A percentile compares a stretch with the other conserved stretches of the same genome.
Evolutionary conservation across 805 yeast genomes (phyloP).

Genomic region (Spencermartinsiella europaea): DNA sequence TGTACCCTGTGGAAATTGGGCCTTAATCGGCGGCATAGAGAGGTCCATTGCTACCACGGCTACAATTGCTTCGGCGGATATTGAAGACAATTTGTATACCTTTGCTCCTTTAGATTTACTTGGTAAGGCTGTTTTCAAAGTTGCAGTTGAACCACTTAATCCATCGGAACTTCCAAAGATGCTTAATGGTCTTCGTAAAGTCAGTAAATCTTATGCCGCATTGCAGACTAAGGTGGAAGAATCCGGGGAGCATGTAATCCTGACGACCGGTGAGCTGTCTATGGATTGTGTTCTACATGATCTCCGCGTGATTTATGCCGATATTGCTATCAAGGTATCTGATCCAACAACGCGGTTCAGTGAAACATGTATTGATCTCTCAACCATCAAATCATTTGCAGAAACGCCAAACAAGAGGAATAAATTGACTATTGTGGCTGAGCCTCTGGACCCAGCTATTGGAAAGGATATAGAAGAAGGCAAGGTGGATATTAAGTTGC

Average conservation of each 20-base stretch:
- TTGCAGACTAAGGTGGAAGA: slow-evolving; percentile 71
- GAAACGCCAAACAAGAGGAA: slow-evolving; percentile 51
- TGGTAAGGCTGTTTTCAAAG: slow-evolving; percentile 59
- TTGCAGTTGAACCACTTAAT: slow-evolving; percentile 74
- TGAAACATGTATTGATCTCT: slow-evolving; percentile 65
- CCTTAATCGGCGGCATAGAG: slow-evolving; percentile 60
- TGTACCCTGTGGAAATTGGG: slow-evolving; percentile 63
- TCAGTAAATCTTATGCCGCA: slow-evolving; percentile 61
- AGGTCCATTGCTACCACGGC: slow-evolving; percentile 54
- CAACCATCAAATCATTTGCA: slow-evolving; percentile 63
- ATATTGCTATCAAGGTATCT: slow-evolving; percentile 71
- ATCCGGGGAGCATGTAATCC: slow-evolving; percentile 76
- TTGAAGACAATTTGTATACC: slow-evolving; percentile 28
- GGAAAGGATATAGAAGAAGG: slow-evolving; percentile 52
- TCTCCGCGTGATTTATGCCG: slow-evolving; percentile 56
- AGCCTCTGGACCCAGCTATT: slow-evolving; percentile 59
- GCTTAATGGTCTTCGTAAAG: slow-evolving; percentile 59
- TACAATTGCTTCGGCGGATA: slow-evolving; percentile 39
- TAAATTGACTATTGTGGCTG: slow-evolving; percentile 65
- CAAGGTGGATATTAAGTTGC: slow-evolving; percentile 31
- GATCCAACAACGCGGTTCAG: slow-evolving; percentile 76
- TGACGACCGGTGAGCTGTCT: slow-evolving; percentile 84
- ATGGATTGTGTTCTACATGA: slow-evolving; percentile 81
- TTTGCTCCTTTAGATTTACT: slow-evolving; percentile 43
- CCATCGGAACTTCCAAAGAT: slow-evolving; percentile 77